A percentile compares a stretch with the other conserved stretches of the same genome.
These are phyloP conservation scores for Calonectria ilicicola DNA, from an alignment of 2,329 filamentous ascomycete genomes.

Conservation along the genomic window DNA sequence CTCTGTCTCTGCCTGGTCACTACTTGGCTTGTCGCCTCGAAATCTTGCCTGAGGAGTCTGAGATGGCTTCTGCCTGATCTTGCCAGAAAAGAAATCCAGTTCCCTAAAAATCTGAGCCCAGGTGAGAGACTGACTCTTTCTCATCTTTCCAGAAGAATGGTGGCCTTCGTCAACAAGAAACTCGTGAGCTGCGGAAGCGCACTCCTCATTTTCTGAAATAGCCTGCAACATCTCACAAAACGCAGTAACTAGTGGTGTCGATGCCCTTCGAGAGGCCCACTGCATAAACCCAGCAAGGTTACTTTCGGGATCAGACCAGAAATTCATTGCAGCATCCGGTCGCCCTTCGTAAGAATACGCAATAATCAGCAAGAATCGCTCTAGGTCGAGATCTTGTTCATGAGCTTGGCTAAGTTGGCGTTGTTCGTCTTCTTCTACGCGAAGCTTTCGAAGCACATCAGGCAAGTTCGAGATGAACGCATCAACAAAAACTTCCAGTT, in stretches of 20 bases:
- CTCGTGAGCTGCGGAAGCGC: conserved; percentile 85
- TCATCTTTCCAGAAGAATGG: conserved; percentile 80
- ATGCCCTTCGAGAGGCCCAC: conserved; percentile 95
- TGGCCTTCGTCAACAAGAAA: conserved; percentile 90
- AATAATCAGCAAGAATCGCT: conserved; percentile 92
- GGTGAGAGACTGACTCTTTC: conserved; percentile 85
- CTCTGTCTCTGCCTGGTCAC: conserved; percentile 81
- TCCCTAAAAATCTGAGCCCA: conserved; percentile 96
- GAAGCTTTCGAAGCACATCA: conserved; percentile 87
- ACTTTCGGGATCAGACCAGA: conserved; percentile 93
- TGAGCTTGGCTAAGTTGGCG: conserved; percentile 74
- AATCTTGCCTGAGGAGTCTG: conserved; percentile 54
- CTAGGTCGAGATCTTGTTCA: conserved; percentile 80
- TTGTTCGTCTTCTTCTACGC: conserved; percentile 91
- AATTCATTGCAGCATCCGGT: conserved; percentile 85
- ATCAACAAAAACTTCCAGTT: conserved; percentile 89
- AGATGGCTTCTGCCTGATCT: conserved; percentile 79
- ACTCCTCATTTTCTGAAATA: conserved; percentile 84
- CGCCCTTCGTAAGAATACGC: conserved; percentile 91
- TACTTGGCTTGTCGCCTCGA: conserved; percentile 70
- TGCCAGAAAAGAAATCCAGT: conserved; percentile 84
- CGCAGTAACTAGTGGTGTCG: conserved; percentile 93
- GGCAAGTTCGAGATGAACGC: conserved; percentile 96
- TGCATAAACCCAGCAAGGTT: conserved; percentile 95
- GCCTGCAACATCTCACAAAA: conserved; percentile 97